phyloP scores from a whole-genome alignment of 2,329 filamentous ascomycete genomes.

The Exophiala spinifera region DNA sequence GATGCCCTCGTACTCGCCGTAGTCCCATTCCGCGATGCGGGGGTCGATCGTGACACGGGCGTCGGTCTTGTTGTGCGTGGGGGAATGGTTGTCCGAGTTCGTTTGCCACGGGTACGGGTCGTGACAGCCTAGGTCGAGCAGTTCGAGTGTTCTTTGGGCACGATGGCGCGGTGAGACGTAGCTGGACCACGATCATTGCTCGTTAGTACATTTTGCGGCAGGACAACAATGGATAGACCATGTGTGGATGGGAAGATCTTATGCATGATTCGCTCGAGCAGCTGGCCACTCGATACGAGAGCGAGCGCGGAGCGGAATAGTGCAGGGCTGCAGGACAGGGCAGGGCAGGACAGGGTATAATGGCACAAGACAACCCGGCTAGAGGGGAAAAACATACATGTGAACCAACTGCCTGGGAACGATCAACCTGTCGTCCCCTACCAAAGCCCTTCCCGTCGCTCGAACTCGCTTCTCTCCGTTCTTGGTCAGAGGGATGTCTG shows the following conservation, averaged over 20 bases:
- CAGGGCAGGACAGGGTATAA: too few species aligned
- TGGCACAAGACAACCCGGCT: too few species aligned
- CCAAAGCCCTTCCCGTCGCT: conserved; percentile 76
- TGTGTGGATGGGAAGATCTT: conserved; percentile 11
- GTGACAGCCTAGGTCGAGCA: conserved; percentile 71
- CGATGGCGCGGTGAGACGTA: conserved; percentile 85
- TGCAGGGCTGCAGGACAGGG: too few species aligned
- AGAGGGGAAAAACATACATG: conserved; percentile 60
- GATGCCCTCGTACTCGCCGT: conserved; percentile 81
- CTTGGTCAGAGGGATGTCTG: conserved; percentile 80
- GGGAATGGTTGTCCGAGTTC: conserved; percentile 23
- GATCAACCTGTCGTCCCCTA: conserved; percentile 80
- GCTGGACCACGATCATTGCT: conserved; percentile 33
- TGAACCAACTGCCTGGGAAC: conserved; percentile 77
- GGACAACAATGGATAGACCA: not conserved
- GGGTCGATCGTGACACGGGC: conserved; percentile 66
- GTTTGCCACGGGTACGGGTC: conserved; percentile 68
- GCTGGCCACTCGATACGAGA: not conserved
- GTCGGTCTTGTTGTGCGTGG: conserved; percentile 46
- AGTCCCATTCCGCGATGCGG: conserved; percentile 80
- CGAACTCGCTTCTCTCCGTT: conserved; percentile 74
- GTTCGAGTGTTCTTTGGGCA: conserved; percentile 84
- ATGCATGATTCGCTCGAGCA: conserved; percentile 1
- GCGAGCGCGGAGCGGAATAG: too few species aligned
- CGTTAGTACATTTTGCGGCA: not conserved